Conservation (phyloP, 2,329 filamentous ascomycete genomes). For the Acephala macrosclerotiorum region DNA sequence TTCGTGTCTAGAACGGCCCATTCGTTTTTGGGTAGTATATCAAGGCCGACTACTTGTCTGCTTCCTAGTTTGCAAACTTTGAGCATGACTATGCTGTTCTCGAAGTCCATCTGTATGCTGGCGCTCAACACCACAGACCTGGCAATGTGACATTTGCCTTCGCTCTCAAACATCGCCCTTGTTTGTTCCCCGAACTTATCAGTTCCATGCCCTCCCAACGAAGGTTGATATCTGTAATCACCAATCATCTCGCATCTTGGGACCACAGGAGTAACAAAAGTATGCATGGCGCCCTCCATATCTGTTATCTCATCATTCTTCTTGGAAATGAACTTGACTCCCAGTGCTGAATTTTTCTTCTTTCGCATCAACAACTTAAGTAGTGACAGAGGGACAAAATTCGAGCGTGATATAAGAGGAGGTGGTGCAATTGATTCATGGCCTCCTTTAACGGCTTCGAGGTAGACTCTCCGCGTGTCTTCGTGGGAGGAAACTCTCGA, state of each 20-base stretch:
- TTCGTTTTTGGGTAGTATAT: constrained; percentile 15
- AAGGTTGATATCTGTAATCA: constrained; percentile 33
- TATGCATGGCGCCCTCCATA: constrained; percentile 41
- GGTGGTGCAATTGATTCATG: constrained; percentile 24
- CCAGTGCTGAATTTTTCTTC: constrained; percentile 36
- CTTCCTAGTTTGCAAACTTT: constrained; percentile 29
- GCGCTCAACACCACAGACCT: constrained; percentile 38
- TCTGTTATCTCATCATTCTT: constrained; percentile 34
- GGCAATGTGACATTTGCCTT: constrained; percentile 11
- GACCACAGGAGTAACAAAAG: constrained; percentile 38
- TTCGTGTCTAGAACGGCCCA: constrained; percentile 26
- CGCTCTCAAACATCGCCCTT: not conserved
- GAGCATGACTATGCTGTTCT: constrained; percentile 37
- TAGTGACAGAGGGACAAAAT: constrained; percentile 31
- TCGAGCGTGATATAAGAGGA: constrained; percentile 34
- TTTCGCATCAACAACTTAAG: constrained; percentile 34
- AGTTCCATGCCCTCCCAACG: constrained; percentile 29
- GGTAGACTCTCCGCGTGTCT: constrained; percentile 27
- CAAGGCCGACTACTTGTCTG: constrained; percentile 20
- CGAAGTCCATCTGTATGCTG: constrained; percentile 40
- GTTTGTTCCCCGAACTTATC: constrained; percentile 17
- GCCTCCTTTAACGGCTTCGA: constrained; percentile 11
- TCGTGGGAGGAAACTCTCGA: constrained; percentile 18
- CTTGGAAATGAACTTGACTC: constrained; percentile 27
- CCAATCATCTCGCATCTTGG: constrained; percentile 34